Evolutionary conservation across 768 basidiomycete genomes (phyloP).

Genomic region (Boletus barrowsii): DNA sequence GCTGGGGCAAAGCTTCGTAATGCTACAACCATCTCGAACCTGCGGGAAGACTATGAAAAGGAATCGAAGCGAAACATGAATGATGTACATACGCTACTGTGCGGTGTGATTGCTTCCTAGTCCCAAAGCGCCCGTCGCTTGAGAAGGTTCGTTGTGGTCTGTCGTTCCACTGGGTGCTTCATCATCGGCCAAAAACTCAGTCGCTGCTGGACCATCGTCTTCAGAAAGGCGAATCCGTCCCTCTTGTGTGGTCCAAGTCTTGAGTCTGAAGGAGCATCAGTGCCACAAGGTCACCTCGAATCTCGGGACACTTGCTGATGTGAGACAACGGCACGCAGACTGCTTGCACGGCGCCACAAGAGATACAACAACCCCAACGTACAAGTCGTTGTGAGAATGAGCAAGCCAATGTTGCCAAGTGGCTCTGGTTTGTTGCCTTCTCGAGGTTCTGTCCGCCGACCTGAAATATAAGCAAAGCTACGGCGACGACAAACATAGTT

Average conservation of each 20-base stretch:
- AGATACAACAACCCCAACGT: constrained; percentile 56
- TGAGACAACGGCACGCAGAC: constrained; percentile 55
- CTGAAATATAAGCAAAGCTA: background rate
- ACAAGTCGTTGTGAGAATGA: constrained; percentile 58
- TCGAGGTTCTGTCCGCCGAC: constrained; percentile 47
- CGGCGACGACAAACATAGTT: background rate
- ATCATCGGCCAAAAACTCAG: constrained; percentile 60
- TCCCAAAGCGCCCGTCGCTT: constrained; percentile 9
- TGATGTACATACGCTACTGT: background rate
- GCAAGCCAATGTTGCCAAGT: constrained; percentile 51
- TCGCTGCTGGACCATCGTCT: constrained; percentile 71
- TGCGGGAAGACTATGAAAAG: background rate
- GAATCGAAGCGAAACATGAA: background rate
- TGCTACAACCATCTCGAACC: background rate
- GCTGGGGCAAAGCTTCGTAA: background rate
- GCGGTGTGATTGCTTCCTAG: background rate
- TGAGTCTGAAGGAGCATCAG: constrained; percentile 42
- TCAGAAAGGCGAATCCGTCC: constrained; percentile 65
- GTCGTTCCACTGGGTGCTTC: constrained; percentile 40
- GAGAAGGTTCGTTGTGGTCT: constrained; percentile 25
- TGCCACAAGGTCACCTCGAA: background rate
- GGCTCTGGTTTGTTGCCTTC: constrained; percentile 62
- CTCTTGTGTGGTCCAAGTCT: constrained; percentile 49
- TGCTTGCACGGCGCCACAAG: constrained; percentile 59
- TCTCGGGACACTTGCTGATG: constrained; percentile 47